These are phyloP conservation scores for Exophiala alcalophila DNA, from an alignment of 2,329 filamentous ascomycete genomes.

Conservation along the genomic window DNA sequence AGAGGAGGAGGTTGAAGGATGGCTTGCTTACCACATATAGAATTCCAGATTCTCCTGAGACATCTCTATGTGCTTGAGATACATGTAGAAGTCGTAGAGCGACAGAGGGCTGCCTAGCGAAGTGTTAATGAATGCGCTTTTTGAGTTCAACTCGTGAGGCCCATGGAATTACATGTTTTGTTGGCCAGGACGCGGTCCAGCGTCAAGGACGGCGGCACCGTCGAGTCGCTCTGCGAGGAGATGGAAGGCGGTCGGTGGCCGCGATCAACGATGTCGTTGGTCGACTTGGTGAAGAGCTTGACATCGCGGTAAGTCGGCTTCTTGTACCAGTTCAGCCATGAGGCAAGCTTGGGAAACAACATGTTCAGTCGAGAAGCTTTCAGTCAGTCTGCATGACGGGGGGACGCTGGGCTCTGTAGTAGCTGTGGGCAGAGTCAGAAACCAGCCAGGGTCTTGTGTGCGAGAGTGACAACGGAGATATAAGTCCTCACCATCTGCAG, in stretches of 20 bases:
- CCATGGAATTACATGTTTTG: constrained; percentile 18
- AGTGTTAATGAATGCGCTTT: not conserved
- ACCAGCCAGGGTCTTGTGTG: too few relatives aligned
- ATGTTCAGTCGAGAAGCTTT: too few relatives aligned
- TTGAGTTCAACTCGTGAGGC: not conserved
- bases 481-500: too few relatives aligned
- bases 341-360: constrained; percentile 12
- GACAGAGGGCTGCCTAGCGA: constrained; percentile 20
- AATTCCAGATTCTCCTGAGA: constrained; percentile 24
- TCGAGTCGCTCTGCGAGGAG: constrained; percentile 16
- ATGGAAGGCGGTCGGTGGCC: constrained; percentile 18
- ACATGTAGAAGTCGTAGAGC: constrained; percentile 26
- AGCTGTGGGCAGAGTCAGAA: too few relatives aligned
- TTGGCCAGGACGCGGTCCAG: constrained; percentile 22
- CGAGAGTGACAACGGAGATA: too few relatives aligned
- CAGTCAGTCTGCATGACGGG: not conserved
- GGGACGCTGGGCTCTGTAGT: too few relatives aligned
- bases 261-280: constrained; percentile 17
- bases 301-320: constrained; percentile 25
- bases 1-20: not conserved
- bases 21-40: constrained; percentile 18
- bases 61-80: constrained; percentile 25
- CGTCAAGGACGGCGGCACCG: constrained; percentile 17
- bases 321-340: constrained; percentile 23
- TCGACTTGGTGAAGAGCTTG: constrained; percentile 12